Evolutionary conservation across 306 rosid species (phyloP).

Genomic region (Sechiopsis laciniata): DNA sequence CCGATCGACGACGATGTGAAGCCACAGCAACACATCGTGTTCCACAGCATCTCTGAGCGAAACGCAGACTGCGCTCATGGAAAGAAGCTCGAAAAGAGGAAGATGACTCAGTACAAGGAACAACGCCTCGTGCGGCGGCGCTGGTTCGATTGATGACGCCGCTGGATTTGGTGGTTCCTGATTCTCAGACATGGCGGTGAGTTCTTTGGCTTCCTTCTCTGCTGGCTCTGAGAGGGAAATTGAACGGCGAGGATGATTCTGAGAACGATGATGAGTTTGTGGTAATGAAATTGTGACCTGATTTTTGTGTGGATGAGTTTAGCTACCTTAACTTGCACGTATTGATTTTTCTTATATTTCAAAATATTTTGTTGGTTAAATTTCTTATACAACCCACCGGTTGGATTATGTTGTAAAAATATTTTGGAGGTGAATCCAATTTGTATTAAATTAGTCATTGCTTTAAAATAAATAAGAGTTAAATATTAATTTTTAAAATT

Average conservation of each 20-base stretch:
- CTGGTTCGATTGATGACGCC: conserved; percentile 12
- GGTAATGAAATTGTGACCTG: not conserved
- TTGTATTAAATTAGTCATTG: too few relatives aligned
- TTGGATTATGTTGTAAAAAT: too few relatives aligned
- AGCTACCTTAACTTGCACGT: too few relatives aligned
- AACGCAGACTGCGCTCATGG: conserved; percentile 49
- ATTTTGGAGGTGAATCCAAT: too few relatives aligned
- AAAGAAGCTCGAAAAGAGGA: conserved; percentile 54
- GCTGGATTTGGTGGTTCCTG: not conserved
- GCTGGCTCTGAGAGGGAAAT: too few relatives aligned
- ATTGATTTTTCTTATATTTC: too few relatives aligned
- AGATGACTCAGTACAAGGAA: conserved; percentile 53
- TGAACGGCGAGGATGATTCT: not conserved
- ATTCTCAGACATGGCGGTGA: not conserved
- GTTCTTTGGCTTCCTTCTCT: too few relatives aligned
- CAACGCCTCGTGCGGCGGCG: conserved; percentile 52
- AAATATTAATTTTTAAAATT: too few relatives aligned
- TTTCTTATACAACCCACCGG: too few relatives aligned
- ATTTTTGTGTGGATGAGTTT: not conserved
- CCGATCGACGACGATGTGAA: conserved; percentile 42
- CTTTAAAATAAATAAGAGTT: too few relatives aligned
- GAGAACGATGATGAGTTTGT: not conserved
- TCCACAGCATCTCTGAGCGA: conserved; percentile 54
- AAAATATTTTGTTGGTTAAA: too few relatives aligned
- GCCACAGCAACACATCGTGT: conserved; percentile 62